Conservation (phyloP, 2,329 filamentous ascomycete genomes). For the Fusarium dlaminii region DNA sequence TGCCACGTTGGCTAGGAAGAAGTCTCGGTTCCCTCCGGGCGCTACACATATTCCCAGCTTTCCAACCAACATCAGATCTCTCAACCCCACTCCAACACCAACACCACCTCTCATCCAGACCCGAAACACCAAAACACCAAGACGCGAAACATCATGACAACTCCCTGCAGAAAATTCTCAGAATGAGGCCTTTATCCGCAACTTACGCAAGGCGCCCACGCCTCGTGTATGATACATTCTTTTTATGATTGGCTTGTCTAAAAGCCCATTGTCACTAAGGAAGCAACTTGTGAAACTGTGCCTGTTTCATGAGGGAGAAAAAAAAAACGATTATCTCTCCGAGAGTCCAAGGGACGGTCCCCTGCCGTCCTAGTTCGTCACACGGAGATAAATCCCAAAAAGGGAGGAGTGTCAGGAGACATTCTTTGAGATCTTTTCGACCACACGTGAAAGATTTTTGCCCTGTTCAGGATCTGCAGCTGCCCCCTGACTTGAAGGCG, state of each 20-base stretch:
- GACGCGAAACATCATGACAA: slow-evolving; percentile 32
- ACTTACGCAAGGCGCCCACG: slow-evolving; percentile 14
- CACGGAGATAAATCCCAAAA: slow-evolving; percentile 21
- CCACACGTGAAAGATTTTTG: slow-evolving; percentile 13
- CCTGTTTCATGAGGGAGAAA: slow-evolving; percentile 34
- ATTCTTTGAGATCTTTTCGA: slow-evolving; percentile 17
- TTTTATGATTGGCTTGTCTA: slow-evolving; percentile 22
- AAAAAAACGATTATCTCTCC: slow-evolving; percentile 12
- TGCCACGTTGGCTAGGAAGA: slow-evolving; percentile 30
- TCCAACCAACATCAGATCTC: slow-evolving; percentile 7
- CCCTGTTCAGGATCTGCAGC: slow-evolving; percentile 27
- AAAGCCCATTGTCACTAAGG: slow-evolving; percentile 1
- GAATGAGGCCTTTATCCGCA: background rate
- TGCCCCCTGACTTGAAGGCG: slow-evolving; percentile 19
- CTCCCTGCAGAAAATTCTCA: slow-evolving; percentile 9
- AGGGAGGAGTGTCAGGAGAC: slow-evolving; percentile 31
- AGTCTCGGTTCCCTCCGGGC: slow-evolving; percentile 37
- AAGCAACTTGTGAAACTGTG: slow-evolving; percentile 34
- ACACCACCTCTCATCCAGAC: slow-evolving; percentile 10
- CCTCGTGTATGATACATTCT: slow-evolving; percentile 1
- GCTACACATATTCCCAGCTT: slow-evolving; percentile 18
- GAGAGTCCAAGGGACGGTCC: background rate
- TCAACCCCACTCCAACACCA: slow-evolving; percentile 12
- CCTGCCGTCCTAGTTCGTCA: background rate
- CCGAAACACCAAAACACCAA: slow-evolving; percentile 35